Base-by-base conservation (phyloP, 495 filamentous ascomycete species). In the Parathielavia appendiculata region DNA sequence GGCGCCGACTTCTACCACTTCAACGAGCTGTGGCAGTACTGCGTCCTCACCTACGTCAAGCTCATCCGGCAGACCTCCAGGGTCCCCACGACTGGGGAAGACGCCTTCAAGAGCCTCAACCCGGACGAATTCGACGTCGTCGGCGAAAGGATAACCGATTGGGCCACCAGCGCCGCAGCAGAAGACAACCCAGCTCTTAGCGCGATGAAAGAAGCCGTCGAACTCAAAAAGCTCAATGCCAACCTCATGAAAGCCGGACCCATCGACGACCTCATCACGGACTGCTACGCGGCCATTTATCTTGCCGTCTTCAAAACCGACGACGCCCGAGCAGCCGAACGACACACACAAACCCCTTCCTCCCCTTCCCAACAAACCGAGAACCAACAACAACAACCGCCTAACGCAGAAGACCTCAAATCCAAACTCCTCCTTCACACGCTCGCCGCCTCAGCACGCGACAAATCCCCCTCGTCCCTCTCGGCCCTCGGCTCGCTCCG, bases 191-290 rank as follows among this genome's bases (percentile, higher is more conserved):
- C 66, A 9, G 73, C 77, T 2, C 76, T 97, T 2, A 87, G 87
- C 60, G 80, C 91, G 6, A 76, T 99, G 38, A 83, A 90, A 51
- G 95, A 99, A 55, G 84, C 84, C 7, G 77, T 89, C 48, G 92
- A 97, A 65, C 74, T 97, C n/a, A 96, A 95, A 66, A 92, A 89
- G 62, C 79, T 92, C 41, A 96, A 96, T 69, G 83, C 83, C 47
- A 85, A 84, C 52, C 79, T 93, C 10, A 92, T 92, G 84, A 95
- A 92, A 66, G 82, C 86, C 6, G 81, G 84, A 2, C 78, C 86
- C 35, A 89, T 97, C 44, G 95, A 97, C 66, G 93, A 97, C 66
- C 78, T 97, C 32, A 86, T 96, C 53, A 85, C 83, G 14, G 93
- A 99, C 68, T 80, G 88, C 34, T 99, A 93, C 69, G 85, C 89